These are phyloP conservation scores for Verbascum thapsus DNA, from an alignment of 257 asterid species.

Conservation along the genomic window DNA sequence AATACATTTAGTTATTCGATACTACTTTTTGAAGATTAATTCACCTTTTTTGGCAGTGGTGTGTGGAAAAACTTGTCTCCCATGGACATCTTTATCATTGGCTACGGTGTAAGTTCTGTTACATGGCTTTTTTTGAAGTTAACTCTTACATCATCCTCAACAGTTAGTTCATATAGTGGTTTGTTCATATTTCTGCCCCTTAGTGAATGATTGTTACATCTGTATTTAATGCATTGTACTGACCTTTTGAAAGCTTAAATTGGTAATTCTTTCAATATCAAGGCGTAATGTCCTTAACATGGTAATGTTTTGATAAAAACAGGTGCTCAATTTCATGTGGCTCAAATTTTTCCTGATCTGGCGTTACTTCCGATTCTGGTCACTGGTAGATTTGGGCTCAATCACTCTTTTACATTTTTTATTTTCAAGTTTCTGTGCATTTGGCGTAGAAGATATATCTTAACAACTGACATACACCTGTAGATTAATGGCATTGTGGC, in stretches of 20 bases:
- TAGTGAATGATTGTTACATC: background rate
- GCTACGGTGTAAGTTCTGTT: slow-evolving; percentile 81
- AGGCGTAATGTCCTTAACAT: slow-evolving; percentile 17
- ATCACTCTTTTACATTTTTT: slow-evolving; percentile 16
- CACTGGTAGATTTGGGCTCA: slow-evolving; percentile 62
- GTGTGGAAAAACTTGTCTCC: slow-evolving; percentile 88
- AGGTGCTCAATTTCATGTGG: slow-evolving; percentile 99
- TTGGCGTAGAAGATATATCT: slow-evolving; percentile 21
- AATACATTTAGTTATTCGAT: slow-evolving; percentile 21
- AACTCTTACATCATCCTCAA: slow-evolving; percentile 15
- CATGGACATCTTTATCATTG: slow-evolving; percentile 81
- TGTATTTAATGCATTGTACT: background rate
- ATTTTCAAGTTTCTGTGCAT: slow-evolving; percentile 22
- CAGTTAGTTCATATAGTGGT: too few relatives aligned
- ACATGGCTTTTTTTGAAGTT: slow-evolving; percentile 11
- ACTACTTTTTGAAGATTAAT: slow-evolving; percentile 25
- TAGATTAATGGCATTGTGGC: slow-evolving; percentile 91
- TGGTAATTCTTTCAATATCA: slow-evolving; percentile 4
- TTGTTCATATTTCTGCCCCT: too few relatives aligned
- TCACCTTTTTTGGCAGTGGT: slow-evolving; percentile 54
- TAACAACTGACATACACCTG: slow-evolving; percentile 30
- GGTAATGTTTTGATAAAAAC: slow-evolving; percentile 31
- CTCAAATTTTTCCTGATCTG: slow-evolving; percentile 91
- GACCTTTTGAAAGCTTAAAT: background rate
- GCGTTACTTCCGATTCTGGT: slow-evolving; percentile 95